These are phyloP conservation scores for Acacia concinna DNA, from an alignment of 331 rosid species.

Conservation along the genomic window DNA sequence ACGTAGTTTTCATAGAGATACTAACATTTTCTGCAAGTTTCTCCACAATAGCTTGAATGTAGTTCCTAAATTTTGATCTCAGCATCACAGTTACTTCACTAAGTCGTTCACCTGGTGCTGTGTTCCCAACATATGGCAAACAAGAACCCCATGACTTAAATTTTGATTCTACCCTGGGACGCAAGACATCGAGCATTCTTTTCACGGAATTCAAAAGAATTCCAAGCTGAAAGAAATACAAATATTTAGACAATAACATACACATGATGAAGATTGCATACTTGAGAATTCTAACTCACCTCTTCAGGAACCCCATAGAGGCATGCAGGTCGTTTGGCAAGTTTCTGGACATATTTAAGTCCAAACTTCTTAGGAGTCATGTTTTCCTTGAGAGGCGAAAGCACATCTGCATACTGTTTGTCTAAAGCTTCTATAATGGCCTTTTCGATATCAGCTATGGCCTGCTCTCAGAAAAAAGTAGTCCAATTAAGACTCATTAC, in stretches of 20 bases:
- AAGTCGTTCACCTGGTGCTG: conserved; percentile 90
- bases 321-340: conserved; percentile 72
- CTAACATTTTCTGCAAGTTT: conserved; percentile 87
- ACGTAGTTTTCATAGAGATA: conserved; percentile 30
- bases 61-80: conserved; percentile 90
- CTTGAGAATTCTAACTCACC: conserved; percentile 49
- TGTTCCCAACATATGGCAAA: conserved; percentile 79
- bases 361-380: conserved; percentile 89
- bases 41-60: conserved; percentile 87
- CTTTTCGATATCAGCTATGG: conserved; percentile 89
- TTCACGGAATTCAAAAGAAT: conserved; percentile 80
- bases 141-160: conserved; percentile 93
- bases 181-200: conserved; percentile 88
- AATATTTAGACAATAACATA: conserved; percentile 14
- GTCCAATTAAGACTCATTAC: neutral
- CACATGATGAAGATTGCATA: conserved; percentile 8
- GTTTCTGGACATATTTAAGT: conserved; percentile 93
- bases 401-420: conserved; percentile 92
- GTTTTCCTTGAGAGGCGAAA: conserved; percentile 86
- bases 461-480: conserved; percentile 44
- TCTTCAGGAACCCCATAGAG: conserved; percentile 82
- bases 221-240: conserved; percentile 72
- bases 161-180: conserved; percentile 80
- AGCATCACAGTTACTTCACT: conserved; percentile 97
- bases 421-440: conserved; percentile 88